Percentiles rank a stretch among this genome's conserved stretches.
phyloP scores from a whole-genome alignment of 2,329 filamentous ascomycete species.

The Colletotrichum acutatum region DNA sequence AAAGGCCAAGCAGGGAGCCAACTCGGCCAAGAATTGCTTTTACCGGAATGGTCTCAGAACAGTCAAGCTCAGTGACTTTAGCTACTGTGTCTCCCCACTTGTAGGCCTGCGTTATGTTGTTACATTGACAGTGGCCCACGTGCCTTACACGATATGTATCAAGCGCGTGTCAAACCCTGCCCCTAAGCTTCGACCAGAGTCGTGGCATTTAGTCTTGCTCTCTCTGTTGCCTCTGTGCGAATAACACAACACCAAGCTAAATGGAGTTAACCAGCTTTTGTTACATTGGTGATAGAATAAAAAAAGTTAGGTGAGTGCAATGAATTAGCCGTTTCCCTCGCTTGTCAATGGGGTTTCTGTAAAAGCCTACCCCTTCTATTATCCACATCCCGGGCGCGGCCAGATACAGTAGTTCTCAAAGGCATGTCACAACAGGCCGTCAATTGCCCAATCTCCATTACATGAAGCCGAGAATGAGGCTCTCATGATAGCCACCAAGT shows the following conservation, averaged over 20 bases:
- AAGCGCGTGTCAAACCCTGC: conserved; percentile 15
- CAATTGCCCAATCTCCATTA: not conserved
- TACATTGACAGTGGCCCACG: not conserved
- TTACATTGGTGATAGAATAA: not conserved
- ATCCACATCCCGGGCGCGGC: no score
- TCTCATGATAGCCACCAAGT: not conserved
- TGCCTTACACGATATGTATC: conserved; percentile 5
- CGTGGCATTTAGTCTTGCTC: not conserved
- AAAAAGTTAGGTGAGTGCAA: no score
- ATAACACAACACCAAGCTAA: not conserved
- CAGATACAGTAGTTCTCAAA: no score
- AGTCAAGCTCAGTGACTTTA: not conserved
- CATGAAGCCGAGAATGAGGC: not conserved
- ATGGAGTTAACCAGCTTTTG: not conserved
- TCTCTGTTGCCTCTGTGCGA: not conserved
- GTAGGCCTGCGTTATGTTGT: not conserved
- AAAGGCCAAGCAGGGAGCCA: not conserved
- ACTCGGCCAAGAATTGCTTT: not conserved
- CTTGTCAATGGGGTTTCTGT: no score
- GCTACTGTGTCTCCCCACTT: not conserved
- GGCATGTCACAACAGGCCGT: not conserved
- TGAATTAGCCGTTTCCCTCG: no score
- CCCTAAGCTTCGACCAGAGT: not conserved
- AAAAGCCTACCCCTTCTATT: no score
- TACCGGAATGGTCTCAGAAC: not conserved